Percentiles rank a stretch among this genome's conserved stretches.
phyloP scores from a whole-genome alignment of 768 basidiomycete genomes.

The Dentipellis fragilis region DNA sequence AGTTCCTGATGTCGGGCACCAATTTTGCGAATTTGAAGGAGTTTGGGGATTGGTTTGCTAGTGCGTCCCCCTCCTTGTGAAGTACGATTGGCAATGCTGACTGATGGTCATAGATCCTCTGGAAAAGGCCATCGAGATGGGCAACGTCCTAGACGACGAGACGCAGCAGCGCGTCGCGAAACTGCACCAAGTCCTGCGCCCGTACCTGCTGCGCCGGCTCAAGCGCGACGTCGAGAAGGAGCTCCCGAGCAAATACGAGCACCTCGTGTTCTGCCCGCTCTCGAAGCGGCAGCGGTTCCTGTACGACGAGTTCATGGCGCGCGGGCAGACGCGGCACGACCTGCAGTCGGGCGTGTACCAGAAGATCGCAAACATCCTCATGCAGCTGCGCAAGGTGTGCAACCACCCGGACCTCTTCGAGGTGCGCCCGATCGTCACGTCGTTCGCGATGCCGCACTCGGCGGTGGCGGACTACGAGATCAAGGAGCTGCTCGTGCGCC shows the following conservation, averaged over 20 bases:
- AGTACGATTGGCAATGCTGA: neutral
- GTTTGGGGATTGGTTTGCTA: slow-evolving; percentile 95
- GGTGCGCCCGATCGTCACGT: slow-evolving; percentile 74
- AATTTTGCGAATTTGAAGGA: slow-evolving; percentile 88
- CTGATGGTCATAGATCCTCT: slow-evolving; percentile 57
- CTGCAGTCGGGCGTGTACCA: slow-evolving; percentile 80
- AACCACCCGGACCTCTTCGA: slow-evolving; percentile 92
- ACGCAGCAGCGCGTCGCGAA: slow-evolving; percentile 77
- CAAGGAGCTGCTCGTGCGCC: slow-evolving; percentile 80
- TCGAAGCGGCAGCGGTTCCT: slow-evolving; percentile 91
- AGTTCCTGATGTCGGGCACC: slow-evolving; percentile 86
- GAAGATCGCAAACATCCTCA: slow-evolving; percentile 88
- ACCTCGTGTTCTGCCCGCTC: slow-evolving; percentile 77
- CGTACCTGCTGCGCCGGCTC: slow-evolving; percentile 90
- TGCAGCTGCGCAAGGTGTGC: slow-evolving; percentile 97
- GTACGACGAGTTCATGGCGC: slow-evolving; percentile 93
- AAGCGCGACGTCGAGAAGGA: slow-evolving; percentile 98
- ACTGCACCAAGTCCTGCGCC: slow-evolving; percentile 90
- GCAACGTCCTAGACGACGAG: slow-evolving; percentile 66
- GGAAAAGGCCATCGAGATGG: slow-evolving; percentile 89
- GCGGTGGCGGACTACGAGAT: slow-evolving; percentile 74
- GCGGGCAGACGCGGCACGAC: slow-evolving; percentile 74
- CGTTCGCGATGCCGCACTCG: slow-evolving; percentile 65
- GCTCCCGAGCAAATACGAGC: slow-evolving; percentile 88
- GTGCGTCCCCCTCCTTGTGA: slow-evolving; percentile 35